A percentile compares a stretch with the other conserved stretches of the same genome.
These are phyloP conservation scores for Chloranthus sessilifolius DNA, from an alignment of 164 flowering plant genomes.

Conservation along the genomic window DNA sequence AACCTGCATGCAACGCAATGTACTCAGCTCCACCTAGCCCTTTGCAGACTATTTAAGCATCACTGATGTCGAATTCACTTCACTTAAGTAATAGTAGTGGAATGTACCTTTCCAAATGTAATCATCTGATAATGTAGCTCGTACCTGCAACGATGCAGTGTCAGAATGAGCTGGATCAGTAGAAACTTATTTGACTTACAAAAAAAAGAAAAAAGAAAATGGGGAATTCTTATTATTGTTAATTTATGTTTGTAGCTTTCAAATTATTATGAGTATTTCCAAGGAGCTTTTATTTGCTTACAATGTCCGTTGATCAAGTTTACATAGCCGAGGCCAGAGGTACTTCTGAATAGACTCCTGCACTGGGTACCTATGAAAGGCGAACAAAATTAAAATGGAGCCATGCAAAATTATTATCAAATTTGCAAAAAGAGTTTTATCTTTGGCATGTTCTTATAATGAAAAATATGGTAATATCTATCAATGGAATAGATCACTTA, in stretches of 20 bases:
- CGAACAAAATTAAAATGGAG: constrained; percentile 5
- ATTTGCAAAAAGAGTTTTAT: not conserved
- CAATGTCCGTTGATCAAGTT: constrained; percentile 62
- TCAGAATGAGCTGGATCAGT: constrained; percentile 14
- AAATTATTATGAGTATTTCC: not conserved
- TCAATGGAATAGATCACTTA: constrained; percentile 24
- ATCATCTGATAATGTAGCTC: constrained; percentile 91
- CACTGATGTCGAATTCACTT: no score
- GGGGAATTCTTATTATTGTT: not conserved
- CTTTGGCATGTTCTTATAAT: constrained; percentile 9
- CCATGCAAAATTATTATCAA: not conserved
- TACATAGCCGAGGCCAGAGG: constrained; percentile 83
- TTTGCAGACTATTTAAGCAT: no score
- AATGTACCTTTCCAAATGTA: constrained; percentile 86
- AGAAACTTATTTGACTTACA: not conserved
- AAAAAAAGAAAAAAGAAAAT: no score
- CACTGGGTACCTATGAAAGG: constrained; percentile 52
- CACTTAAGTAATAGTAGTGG: no score
- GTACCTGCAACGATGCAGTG: constrained; percentile 43
- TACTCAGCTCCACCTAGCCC: no score
- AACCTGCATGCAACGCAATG: constrained; percentile 40
- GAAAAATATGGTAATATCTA: constrained; percentile 1
- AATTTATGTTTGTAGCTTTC: not conserved
- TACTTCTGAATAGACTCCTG: constrained; percentile 73
- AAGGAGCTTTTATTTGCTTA: constrained; percentile 23